These are phyloP conservation scores for Aspergillus avenaceus DNA, from an alignment of 495 filamentous ascomycete species.

Conservation along the genomic window DNA sequence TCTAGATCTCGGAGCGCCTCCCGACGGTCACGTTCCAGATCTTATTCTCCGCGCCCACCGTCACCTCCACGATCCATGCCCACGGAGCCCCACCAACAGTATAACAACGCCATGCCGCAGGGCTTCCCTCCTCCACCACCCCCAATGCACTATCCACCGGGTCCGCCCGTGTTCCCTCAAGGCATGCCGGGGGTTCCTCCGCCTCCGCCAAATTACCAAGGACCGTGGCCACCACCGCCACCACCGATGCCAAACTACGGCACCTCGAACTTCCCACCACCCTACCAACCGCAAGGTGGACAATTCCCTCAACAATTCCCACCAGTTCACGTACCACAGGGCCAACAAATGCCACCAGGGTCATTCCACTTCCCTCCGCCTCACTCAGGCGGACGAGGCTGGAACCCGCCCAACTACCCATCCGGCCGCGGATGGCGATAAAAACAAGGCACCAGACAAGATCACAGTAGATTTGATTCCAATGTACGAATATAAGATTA, in stretches of 20 bases:
- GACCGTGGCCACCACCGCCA: constrained; percentile 24
- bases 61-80: constrained; percentile 23
- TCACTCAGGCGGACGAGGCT: constrained; percentile 17
- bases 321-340: constrained; percentile 18
- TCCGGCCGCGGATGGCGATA: constrained; percentile 25
- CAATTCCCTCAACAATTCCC: constrained; percentile 6
- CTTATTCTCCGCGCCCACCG: constrained; percentile 42
- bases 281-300: constrained; percentile 23
- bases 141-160: constrained; percentile 15
- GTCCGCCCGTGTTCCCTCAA: constrained; percentile 11
- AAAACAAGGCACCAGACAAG: too few relatives aligned
- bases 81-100: background rate
- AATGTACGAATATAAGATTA: background rate
- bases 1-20: constrained; percentile 17
- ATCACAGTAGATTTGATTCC: background rate
- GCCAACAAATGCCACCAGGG: constrained; percentile 33
- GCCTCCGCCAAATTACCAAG: constrained; percentile 22
- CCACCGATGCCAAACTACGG: constrained; percentile 22
- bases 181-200: constrained; percentile 5
- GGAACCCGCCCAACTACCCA: constrained; percentile 5
- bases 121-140: constrained; percentile 23
- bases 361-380: constrained; percentile 38
- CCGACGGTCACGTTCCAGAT: constrained; percentile 33
- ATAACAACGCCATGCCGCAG: constrained; percentile 19
- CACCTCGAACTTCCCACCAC: constrained; percentile 28